Evolutionary conservation across 2,329 filamentous ascomycete genomes (phyloP), one percentile per base, ranked within the genome.

Genomic region (Curvularia verruculosa): DNA sequence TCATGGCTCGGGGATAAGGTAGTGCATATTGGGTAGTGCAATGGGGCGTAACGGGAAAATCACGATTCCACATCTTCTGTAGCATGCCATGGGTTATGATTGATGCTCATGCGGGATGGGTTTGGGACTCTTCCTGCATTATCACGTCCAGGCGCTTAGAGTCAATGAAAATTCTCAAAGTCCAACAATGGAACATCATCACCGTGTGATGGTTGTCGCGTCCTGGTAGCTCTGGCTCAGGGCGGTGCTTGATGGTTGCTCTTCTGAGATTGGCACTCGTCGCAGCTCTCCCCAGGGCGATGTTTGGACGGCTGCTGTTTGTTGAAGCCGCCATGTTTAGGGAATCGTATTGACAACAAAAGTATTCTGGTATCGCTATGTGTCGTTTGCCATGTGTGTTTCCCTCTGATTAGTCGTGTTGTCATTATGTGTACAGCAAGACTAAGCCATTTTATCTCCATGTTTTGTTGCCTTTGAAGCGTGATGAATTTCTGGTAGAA

Each of bases 281-380:
- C 12, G 34, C 12, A 47, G 24, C 46, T 28, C 43, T 31, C 28
- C n/a, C 18, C 18, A 31, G 28, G 23, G 43, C 19, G 12, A 31
- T 37, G 28, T 19, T 21, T 12, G 24, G 52, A 54, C 9, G 12
- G 43, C 54, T 70, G 96, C 68, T 96, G 78, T 80, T 96, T 97
- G 75, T 41, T 88, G 23, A 46, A 19, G 43, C 18, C 26, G 23
- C 26, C 26, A 46, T 46, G 26, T 29, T 46, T 21, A 23, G 23
- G n/a, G 34, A 29, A 26, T 39, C 18, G 18, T 39, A 13, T 49
- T 39, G 34, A 49, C 31, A 49, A 10, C n/a, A 26, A 37, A 47
- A 39, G 46, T 28, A 46, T 31, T 31, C 31, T 28, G 37, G 21
- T 26, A 26, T 37, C 34, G 26, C 13, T 26, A 29, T 44, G 7